These are phyloP conservation scores for Naganishia vishniacii DNA, from an alignment of 768 basidiomycete genomes.

Conservation along the genomic window DNA sequence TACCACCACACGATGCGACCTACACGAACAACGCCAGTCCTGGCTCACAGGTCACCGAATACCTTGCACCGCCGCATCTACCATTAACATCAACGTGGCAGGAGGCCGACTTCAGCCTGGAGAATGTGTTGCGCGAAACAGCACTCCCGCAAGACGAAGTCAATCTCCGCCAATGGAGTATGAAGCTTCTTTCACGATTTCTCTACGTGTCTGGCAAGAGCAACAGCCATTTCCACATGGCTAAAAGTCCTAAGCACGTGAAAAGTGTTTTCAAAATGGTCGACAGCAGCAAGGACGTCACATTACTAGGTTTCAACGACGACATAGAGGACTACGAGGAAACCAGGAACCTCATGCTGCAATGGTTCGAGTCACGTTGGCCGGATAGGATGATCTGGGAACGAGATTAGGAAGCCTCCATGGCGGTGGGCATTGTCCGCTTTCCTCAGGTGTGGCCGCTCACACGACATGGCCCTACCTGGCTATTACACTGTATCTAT, in stretches of 20 bases:
- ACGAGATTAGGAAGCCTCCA: constrained; percentile 19
- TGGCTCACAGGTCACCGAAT: constrained; percentile 22
- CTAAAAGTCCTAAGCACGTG: constrained; percentile 33
- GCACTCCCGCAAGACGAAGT: constrained; percentile 35
- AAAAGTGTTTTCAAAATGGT: constrained; percentile 34
- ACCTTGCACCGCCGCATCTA: constrained; percentile 42
- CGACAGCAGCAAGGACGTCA: constrained; percentile 31
- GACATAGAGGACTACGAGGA: constrained; percentile 41
- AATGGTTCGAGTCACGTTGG: constrained; percentile 25
- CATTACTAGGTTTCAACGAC: constrained; percentile 43
- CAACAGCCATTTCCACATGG: constrained; percentile 44
- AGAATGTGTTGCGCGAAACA: constrained; percentile 33
- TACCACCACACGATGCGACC: constrained; percentile 36
- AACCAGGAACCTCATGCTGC: constrained; percentile 22
- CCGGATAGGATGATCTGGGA: constrained; percentile 28
- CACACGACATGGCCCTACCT: too few relatives aligned
- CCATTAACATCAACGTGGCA: constrained; percentile 45
- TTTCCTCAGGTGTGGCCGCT: not conserved
- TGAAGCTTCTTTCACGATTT: constrained; percentile 44
- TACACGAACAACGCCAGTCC: constrained; percentile 19
- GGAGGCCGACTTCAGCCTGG: constrained; percentile 43
- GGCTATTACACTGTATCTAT: constrained; percentile 1
- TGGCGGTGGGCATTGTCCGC: not conserved
- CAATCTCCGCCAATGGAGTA: constrained; percentile 34
- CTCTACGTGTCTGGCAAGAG: constrained; percentile 38